These are phyloP conservation scores for Trichothecium sympodiale DNA, from an alignment of 2,329 filamentous ascomycete species.

Conservation along the genomic window DNA sequence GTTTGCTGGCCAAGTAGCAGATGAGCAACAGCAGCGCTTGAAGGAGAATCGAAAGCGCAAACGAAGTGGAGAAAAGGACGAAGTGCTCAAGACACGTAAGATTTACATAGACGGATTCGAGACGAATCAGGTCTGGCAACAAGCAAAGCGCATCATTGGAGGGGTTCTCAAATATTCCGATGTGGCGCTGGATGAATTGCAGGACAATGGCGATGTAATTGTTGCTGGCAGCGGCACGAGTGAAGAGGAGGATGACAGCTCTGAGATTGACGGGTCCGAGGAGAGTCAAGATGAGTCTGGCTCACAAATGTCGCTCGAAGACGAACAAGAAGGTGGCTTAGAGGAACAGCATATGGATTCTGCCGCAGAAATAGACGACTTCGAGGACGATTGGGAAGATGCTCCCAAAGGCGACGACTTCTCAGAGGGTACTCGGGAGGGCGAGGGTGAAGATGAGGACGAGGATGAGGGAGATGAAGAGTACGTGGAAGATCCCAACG, in stretches of 20 bases:
- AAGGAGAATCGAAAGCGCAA: slow-evolving; percentile 71
- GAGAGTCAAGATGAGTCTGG: slow-evolving; percentile 9
- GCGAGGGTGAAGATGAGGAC: slow-evolving; percentile 23
- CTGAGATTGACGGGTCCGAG: slow-evolving; percentile 15
- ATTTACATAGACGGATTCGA: slow-evolving; percentile 82
- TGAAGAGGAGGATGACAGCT: slow-evolving; percentile 16
- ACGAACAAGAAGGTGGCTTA: slow-evolving; percentile 14
- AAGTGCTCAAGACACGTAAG: slow-evolving; percentile 65
- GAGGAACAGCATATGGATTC: slow-evolving; percentile 9
- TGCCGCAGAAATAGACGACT: slow-evolving; percentile 19
- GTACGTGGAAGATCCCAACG: slow-evolving; percentile 53
- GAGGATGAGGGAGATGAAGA: slow-evolving; percentile 35
- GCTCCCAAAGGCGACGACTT: slow-evolving; percentile 18
- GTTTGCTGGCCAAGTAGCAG: slow-evolving; percentile 62
- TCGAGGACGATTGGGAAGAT: slow-evolving; percentile 21
- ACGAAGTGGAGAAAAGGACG: slow-evolving; percentile 40
- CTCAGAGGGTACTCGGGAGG: slow-evolving; percentile 23
- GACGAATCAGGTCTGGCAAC: slow-evolving; percentile 86
- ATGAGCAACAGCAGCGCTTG: slow-evolving; percentile 58
- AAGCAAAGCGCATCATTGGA: slow-evolving; percentile 70
- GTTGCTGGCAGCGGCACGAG: slow-evolving; percentile 12
- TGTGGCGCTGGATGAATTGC: slow-evolving; percentile 34
- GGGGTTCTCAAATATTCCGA: slow-evolving; percentile 39
- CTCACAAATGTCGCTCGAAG: slow-evolving; percentile 4
- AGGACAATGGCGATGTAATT: slow-evolving; percentile 35